Conservation (phyloP, 768 basidiomycete genomes). For the Leccinum olivaceopallidum region DNA sequence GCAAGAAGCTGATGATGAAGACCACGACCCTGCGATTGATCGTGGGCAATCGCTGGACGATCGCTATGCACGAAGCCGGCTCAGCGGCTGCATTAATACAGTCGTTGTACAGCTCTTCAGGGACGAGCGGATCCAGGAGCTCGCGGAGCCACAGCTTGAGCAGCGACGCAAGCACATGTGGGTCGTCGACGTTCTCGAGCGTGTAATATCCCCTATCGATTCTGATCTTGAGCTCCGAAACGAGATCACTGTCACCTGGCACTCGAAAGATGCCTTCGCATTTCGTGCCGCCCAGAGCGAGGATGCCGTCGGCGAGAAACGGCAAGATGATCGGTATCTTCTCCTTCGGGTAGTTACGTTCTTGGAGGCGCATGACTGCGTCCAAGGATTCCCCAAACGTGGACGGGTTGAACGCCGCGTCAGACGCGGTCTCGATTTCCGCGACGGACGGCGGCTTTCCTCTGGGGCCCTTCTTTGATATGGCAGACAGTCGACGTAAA, state of each 20-base stretch:
- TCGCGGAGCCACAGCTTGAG: constrained; percentile 95
- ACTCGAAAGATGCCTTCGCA: constrained; percentile 92
- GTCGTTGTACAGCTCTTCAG: constrained; percentile 89
- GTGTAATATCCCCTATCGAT: constrained; percentile 93
- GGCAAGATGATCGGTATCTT: constrained; percentile 92
- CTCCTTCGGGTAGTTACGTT: constrained; percentile 80
- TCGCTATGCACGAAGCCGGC: constrained; percentile 66
- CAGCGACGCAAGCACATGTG: constrained; percentile 85
- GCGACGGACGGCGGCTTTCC: constrained; percentile 78
- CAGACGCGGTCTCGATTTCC: constrained; percentile 94
- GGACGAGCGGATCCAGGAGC: constrained; percentile 88
- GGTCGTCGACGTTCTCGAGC: constrained; percentile 86
- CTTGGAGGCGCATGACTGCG: constrained; percentile 80
- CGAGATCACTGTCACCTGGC: constrained; percentile 86
- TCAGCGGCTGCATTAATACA: constrained; percentile 72
- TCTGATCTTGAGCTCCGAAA: constrained; percentile 84
- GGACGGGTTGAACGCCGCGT: constrained; percentile 93
- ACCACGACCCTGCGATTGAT: constrained; percentile 85
- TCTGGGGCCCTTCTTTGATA: constrained; percentile 82
- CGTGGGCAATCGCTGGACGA: constrained; percentile 77
- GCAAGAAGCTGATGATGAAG: constrained; percentile 89
- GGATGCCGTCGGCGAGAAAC: constrained; percentile 89
- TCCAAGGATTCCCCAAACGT: constrained; percentile 92
- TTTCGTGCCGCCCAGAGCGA: constrained; percentile 82
- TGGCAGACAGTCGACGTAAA: constrained; percentile 68